Percentiles rank a stretch among this genome's conserved stretches.
Evolutionary conservation across 768 basidiomycete genomes (phyloP).

Genomic region (Chiua virens): DNA sequence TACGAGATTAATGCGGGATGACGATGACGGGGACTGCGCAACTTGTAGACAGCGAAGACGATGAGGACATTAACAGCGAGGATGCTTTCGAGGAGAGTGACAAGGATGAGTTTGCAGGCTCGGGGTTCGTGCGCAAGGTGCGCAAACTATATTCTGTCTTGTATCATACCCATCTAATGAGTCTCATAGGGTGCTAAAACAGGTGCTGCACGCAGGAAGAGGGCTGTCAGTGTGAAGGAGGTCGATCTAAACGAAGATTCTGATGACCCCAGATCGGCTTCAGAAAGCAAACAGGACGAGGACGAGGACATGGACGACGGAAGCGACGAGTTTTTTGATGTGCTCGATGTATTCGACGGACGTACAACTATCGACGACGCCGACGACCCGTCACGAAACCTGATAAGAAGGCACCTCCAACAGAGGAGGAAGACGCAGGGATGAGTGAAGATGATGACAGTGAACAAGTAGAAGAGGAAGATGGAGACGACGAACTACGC

Average conservation of each 20-base stretch:
- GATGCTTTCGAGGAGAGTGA: conserved; percentile 82
- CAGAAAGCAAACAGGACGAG: conserved; percentile 34
- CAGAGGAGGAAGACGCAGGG: conserved; percentile 26
- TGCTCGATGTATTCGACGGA: conserved; percentile 67
- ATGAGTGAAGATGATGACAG: conserved; percentile 38
- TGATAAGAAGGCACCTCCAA: not conserved
- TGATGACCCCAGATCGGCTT: conserved; percentile 27
- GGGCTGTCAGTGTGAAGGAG: conserved; percentile 39
- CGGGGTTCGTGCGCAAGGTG: conserved; percentile 37
- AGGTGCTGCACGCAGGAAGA: conserved; percentile 13
- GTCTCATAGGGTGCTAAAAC: conserved; percentile 23
- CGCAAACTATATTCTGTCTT: not conserved
- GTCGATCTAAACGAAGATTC: conserved; percentile 66
- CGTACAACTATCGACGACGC: conserved; percentile 40
- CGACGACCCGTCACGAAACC: conserved; percentile 10
- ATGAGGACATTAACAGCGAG: conserved; percentile 86
- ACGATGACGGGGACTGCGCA: conserved; percentile 45
- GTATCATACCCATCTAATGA: not conserved
- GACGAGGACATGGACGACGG: conserved; percentile 48
- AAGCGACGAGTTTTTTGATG: conserved; percentile 60
- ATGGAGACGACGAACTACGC: conserved; percentile 42
- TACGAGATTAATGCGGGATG: conserved; percentile 53
- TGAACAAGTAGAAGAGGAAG: conserved; percentile 19
- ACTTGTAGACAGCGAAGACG: conserved; percentile 65
- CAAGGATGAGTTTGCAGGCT: conserved; percentile 73